Percentiles rank a stretch among this genome's conserved stretches.
phyloP scores from a whole-genome alignment of 2,329 filamentous ascomycete species.

The Penicillium sp. region DNA sequence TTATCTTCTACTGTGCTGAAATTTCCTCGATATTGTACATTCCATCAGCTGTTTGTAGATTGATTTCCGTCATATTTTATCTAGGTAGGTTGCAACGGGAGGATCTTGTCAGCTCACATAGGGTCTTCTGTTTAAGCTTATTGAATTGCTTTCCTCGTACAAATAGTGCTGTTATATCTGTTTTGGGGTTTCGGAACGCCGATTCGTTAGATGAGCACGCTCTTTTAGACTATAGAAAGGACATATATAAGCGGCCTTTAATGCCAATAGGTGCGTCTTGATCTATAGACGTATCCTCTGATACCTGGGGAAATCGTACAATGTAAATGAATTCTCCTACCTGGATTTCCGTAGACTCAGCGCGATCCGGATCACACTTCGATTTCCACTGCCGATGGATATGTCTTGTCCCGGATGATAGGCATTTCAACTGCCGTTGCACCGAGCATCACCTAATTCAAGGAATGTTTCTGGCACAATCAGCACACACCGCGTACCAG shows the following conservation, averaged over 20 bases:
- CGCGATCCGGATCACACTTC: background rate
- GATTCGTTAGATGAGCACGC: too few species aligned
- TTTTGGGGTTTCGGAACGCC: background rate
- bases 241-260: background rate
- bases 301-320: too few species aligned
- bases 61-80: conserved; percentile 1
- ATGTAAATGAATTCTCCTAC: background rate
- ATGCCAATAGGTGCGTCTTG: background rate
- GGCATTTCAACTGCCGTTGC: too few species aligned
- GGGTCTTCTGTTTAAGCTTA: background rate
- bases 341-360: too few species aligned
- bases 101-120: background rate
- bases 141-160: background rate
- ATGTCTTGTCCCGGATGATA: conserved; percentile 6
- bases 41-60: conserved; percentile 18
- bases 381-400: conserved; percentile 10
- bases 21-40: conserved; percentile 20
- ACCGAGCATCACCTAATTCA: too few species aligned
- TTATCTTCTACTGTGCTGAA: background rate
- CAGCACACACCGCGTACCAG: too few species aligned
- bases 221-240: background rate
- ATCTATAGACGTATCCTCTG: background rate
- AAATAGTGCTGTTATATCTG: background rate
- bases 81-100: background rate
- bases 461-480: too few species aligned